A percentile compares a stretch with the other conserved stretches of the same genome.
phyloP scores from a whole-genome alignment of 495 filamentous ascomycete genomes.

The Penicillium roqueforti region DNA sequence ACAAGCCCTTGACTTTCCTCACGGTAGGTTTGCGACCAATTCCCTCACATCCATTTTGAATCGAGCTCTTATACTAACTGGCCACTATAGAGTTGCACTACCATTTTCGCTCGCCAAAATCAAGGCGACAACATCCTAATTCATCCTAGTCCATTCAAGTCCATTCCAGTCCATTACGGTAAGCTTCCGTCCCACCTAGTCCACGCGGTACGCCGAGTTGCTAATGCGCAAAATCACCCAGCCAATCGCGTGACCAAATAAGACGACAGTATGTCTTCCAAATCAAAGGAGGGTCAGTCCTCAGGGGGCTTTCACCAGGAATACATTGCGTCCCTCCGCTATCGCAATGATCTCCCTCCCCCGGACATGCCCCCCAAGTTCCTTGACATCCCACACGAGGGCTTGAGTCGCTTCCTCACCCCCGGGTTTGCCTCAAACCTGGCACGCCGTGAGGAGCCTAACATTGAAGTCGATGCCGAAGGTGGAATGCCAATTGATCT shows the following conservation, averaged over 20 bases:
- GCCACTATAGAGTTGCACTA: not conserved
- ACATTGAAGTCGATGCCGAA: constrained; percentile 96
- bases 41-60: not conserved
- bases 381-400: constrained; percentile 90
- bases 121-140: not conserved
- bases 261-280: constrained; percentile 29
- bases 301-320: constrained; percentile 80
- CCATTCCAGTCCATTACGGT: not conserved
- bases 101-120: not conserved
- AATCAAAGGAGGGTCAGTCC: constrained; percentile 41
- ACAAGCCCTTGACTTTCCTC: not conserved
- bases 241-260: not conserved
- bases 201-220: not conserved
- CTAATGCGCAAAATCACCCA: not conserved
- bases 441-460: constrained; percentile 84
- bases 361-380: constrained; percentile 93
- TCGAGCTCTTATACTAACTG: not conserved
- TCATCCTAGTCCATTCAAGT: not conserved
- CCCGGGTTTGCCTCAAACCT: constrained; percentile 83
- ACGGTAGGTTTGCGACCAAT: constrained; percentile 1
- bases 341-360: constrained; percentile 89
- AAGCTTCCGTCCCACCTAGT: not conserved
- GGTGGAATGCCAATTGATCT: constrained; percentile 96
- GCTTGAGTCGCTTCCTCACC: constrained; percentile 80
- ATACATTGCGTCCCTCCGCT: constrained; percentile 91